These are phyloP conservation scores for Rhizoclosmatium sp. DNA, from an alignment of 192 early-diverging fungal species.

Conservation along the genomic window DNA sequence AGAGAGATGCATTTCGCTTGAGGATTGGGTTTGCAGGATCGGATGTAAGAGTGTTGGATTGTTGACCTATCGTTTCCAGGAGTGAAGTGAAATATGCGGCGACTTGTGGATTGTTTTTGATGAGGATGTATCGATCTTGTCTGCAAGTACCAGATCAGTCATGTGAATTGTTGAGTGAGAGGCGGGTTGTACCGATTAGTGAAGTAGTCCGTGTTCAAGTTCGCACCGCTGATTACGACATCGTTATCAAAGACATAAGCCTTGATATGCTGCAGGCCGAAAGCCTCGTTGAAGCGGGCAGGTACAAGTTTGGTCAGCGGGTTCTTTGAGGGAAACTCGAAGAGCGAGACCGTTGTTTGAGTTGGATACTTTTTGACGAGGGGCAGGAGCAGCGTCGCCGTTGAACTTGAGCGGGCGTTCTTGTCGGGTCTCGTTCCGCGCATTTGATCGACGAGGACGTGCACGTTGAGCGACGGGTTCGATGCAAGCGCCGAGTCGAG, in stretches of 20 bases:
- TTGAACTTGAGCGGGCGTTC: constrained; percentile 52
- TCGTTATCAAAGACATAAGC: constrained; percentile 88
- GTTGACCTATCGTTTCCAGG: background rate
- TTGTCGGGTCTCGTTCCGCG: constrained; percentile 74
- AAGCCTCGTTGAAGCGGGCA: constrained; percentile 85
- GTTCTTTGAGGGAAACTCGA: constrained; percentile 84
- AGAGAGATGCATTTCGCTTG: background rate
- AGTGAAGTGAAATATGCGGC: constrained; percentile 56
- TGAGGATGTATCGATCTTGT: constrained; percentile 92
- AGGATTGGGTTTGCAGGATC: constrained; percentile 2
- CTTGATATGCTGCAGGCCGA: constrained; percentile 97
- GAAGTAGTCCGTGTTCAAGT: constrained; percentile 95
- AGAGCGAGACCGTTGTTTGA: constrained; percentile 76
- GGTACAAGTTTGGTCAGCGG: constrained; percentile 67
- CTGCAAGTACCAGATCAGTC: background rate
- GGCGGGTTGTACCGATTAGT: constrained; percentile 64
- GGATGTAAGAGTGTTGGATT: constrained; percentile 7
- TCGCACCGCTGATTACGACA: constrained; percentile 87
- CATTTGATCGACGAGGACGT: constrained; percentile 88
- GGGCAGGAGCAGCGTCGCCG: constrained; percentile 72
- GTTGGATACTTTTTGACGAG: constrained; percentile 71
- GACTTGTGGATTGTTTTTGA: constrained; percentile 62
- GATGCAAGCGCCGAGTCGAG: constrained; percentile 65
- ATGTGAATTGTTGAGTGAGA: background rate
- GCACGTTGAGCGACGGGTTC: constrained; percentile 63